These are phyloP conservation scores for Pichia phayaonensis DNA, from an alignment of 805 yeast genomes.

Conservation along the genomic window DNA sequence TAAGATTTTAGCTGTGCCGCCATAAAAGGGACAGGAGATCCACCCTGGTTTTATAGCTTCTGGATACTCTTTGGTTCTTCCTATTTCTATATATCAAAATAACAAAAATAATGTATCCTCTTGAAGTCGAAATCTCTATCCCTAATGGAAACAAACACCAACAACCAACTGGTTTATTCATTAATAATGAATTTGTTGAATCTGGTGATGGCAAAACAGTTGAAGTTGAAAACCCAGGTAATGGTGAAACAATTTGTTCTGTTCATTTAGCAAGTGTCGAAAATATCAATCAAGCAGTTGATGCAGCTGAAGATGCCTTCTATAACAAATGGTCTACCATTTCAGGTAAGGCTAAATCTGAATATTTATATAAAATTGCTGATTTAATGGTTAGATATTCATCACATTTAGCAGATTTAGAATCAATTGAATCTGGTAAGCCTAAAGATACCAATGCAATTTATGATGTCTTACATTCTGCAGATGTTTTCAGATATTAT, in stretches of 20 bases:
- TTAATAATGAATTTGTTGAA: conserved; percentile 70
- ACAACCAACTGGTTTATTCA: conserved; percentile 81
- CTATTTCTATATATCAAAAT: not conserved
- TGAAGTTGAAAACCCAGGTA: conserved; percentile 49
- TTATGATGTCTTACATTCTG: conserved; percentile 51
- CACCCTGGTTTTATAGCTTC: not conserved
- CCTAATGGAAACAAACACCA: conserved; percentile 51
- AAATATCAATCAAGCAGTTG: conserved; percentile 49
- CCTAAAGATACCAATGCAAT: conserved; percentile 44
- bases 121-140: conserved; percentile 18
- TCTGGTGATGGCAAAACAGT: conserved; percentile 46
- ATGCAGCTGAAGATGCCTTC: conserved; percentile 45
- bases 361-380: conserved; percentile 40
- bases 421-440: conserved; percentile 55
- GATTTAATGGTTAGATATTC: conserved; percentile 40
- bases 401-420: conserved; percentile 47
- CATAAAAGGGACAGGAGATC: not conserved
- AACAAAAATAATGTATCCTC: not conserved
- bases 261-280: conserved; percentile 43
- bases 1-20: not conserved
- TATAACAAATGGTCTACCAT: conserved; percentile 37
- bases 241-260: conserved; percentile 43
- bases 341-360: conserved; percentile 41
- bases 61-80: not conserved
- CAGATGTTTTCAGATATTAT: conserved; percentile 51